phyloP scores from a whole-genome alignment of 2,329 filamentous ascomycete genomes.

The Tothia fuscella region DNA sequence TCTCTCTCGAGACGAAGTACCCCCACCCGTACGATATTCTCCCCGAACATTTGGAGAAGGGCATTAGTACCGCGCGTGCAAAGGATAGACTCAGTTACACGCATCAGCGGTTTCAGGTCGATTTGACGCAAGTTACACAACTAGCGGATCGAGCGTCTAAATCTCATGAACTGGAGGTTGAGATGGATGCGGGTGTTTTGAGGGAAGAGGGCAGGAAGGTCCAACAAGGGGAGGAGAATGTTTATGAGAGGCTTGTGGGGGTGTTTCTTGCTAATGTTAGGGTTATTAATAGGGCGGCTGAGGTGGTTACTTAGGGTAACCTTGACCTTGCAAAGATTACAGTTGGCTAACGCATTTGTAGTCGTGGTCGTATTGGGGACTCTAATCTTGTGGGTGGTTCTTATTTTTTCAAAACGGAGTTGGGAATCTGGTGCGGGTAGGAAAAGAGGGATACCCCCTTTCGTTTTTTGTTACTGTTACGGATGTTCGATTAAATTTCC shows the following conservation, averaged over 20 bases:
- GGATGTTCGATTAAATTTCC: too few relatives aligned
- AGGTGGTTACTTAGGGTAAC: too few relatives aligned
- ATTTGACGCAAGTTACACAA: constrained; percentile 77
- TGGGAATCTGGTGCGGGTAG: too few relatives aligned
- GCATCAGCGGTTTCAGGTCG: constrained; percentile 78
- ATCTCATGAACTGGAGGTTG: constrained; percentile 72
- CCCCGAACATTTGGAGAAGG: constrained; percentile 23
- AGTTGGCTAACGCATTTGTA: too few relatives aligned
- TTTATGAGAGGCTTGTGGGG: constrained; percentile 56
- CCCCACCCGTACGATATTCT: constrained; percentile 45
- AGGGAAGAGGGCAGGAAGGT: constrained; percentile 53
- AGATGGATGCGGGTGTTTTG: constrained; percentile 51
- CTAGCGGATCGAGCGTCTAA: constrained; percentile 39
- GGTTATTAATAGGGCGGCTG: constrained; percentile 30
- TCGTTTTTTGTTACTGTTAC: too few relatives aligned
- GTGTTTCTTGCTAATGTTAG: constrained; percentile 65
- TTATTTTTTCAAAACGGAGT: too few relatives aligned
- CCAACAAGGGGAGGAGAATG: constrained; percentile 40
- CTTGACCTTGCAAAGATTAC: too few relatives aligned
- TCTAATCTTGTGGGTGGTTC: too few relatives aligned
- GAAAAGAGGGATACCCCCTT: too few relatives aligned
- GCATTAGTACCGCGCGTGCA: constrained; percentile 47
- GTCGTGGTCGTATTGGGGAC: too few relatives aligned
- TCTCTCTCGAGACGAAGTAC: constrained; percentile 89
- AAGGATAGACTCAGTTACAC: constrained; percentile 90